Percentiles rank a stretch among this genome's conserved stretches.
Evolutionary conservation across 192 early-diverging fungal species (phyloP).

Genomic region (Rhizoclosmatium sp.): DNA sequence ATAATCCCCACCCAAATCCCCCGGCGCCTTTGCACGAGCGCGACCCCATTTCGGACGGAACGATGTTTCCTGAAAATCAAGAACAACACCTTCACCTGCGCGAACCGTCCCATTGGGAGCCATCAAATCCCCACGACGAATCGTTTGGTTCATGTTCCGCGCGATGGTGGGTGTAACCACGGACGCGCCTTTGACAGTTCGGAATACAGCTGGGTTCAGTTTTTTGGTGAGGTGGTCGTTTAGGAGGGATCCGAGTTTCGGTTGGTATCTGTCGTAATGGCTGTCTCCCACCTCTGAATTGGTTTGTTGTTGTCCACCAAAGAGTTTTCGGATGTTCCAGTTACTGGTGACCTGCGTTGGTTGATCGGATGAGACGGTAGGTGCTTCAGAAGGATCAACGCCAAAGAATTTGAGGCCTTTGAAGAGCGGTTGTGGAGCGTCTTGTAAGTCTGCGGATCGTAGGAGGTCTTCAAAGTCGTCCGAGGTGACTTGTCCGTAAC

Average conservation of each 20-base stretch:
- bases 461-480: constrained; percentile 1
- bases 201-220: constrained; percentile 4
- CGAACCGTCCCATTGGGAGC: background rate
- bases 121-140: background rate
- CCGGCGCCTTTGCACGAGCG: constrained; percentile 12
- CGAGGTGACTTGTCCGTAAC: background rate
- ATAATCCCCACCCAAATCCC: constrained; percentile 30
- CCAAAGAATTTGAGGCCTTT: constrained; percentile 29
- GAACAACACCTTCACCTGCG: constrained; percentile 21
- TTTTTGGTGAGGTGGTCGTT: constrained; percentile 15
- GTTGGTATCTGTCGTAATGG: constrained; percentile 29
- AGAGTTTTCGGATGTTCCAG: background rate
- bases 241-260: constrained; percentile 1
- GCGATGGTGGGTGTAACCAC: background rate
- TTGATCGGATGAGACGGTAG: background rate
- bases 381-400: background rate
- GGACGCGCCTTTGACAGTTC: background rate
- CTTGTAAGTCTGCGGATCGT: background rate
- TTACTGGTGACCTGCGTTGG: background rate
- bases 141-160: background rate
- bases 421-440: background rate
- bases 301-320: background rate
- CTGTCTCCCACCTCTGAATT: background rate
- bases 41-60: constrained; percentile 28
- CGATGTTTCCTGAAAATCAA: constrained; percentile 24